Base-by-base conservation (phyloP, 108 stramenopile species). In the Cyclostephanos tholiformis region DNA sequence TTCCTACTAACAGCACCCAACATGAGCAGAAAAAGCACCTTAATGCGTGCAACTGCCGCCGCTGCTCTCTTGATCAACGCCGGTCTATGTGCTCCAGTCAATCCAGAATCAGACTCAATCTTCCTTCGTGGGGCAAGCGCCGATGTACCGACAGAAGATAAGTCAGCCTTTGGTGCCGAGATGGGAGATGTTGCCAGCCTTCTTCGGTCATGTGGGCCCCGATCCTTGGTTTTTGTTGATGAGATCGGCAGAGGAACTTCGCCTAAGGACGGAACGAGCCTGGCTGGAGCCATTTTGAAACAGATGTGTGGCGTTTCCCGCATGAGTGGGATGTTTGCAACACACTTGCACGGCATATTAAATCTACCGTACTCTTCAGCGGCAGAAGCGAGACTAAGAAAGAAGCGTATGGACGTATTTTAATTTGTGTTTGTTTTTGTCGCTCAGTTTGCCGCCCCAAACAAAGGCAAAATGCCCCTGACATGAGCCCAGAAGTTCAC, bases 1-100 rank as follows among this genome's bases (percentile, higher is more conserved):
- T 92, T 96, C 73, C 82, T 97, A 3, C 70, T 99, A 46, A 99
- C 98, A 58, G 98, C 98, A 2, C 98, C 98, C 9, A 99, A 99
- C 82, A 97, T 97, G 98, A 85, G 82, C 67, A 97, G 98, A 17
- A 97, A 97, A 72, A 86, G 85, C 60, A 99, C 98, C 6, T 63
- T 99, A 36, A 97, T 99, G 98, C 79, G 98, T 63, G 78, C 94
- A 6, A 87, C 90, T 14, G 90, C 96, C 9, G 93, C 96, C 20
- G 95, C 96, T 2, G 93, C 96, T 1, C 71, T 97, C 36, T 66
- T 98, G 65, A 83, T 88, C n/a, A 71, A 75, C n/a, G 90, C 85
- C 25, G 95, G 95, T 3, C 68, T 95, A 13, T 95, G 92, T 76
- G 90, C 92, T 44, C 95, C 95, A n/a, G 71, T 93, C 9, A 60